Evolutionary conservation across 208 protist genomes (phyloP), one percentile per base, ranked within the genome.

Genomic region (Herpetomonas samuelpessoai): DNA sequence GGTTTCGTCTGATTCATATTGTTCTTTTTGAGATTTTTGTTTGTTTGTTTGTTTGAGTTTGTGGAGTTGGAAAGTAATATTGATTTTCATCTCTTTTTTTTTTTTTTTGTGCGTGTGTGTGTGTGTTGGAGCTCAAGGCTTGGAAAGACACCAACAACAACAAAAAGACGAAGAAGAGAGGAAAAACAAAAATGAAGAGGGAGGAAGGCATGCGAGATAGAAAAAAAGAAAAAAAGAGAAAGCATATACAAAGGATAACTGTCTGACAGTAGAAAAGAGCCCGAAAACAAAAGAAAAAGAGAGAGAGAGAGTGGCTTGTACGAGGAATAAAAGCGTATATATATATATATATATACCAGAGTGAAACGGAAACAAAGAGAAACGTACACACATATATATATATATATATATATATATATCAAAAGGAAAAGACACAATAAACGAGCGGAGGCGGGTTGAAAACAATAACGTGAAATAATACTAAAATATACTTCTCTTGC

Each of bases 161-260:
- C 12, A n/a, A 19, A 51, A 6, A 27, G 46, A n/a, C 16, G 12
- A 61, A n/a, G 50, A 22, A 1, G 41, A 57, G 26, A 46, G 35
- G 31, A 1, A 49, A 48, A 39, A 4, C n/a, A 68, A 27, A 51
- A 21, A 47, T 41, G 35, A 14, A 18, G n/a, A 26, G 55, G 22
- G 55, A 62, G 55, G 45, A 54, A 54, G n/a, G 6, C 45, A 65
- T 46, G 65, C 38, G 45, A 63, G 44, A 45, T 21, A 35, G 48
- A 44, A 51, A 38, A 62, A 49, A 53, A 68, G 46, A 14, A 49
- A 68, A 18, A 25, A 38, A 51, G 35, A 58, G 19, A 48, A 58
- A 28, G n/a, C 9, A 28, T 18, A 63, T n/a, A 56, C 16, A 56
- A 45, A 63, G 57, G 38, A 52, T 26, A 31, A 63, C 14, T 6